A percentile compares a stretch with the other conserved stretches of the same genome.
phyloP scores from a whole-genome alignment of 352 stramenopile genomes.

The Pythium aquatile region DNA sequence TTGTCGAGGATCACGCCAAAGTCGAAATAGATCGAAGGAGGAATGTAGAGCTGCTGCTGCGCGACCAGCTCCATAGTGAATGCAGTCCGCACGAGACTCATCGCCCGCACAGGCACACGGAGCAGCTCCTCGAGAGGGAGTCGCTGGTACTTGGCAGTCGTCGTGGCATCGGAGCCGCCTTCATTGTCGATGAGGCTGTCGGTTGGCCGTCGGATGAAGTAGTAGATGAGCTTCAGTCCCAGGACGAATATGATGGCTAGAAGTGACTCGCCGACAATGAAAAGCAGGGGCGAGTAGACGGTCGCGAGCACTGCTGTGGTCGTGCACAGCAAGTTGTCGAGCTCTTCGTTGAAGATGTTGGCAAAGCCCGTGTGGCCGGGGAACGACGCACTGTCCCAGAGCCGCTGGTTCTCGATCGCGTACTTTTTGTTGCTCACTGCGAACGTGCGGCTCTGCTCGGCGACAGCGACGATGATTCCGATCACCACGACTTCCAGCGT shows the following conservation, averaged over 20 bases:
- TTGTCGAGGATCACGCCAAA: constrained; percentile 51
- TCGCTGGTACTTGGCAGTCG: constrained; percentile 30
- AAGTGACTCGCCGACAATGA: constrained; percentile 35
- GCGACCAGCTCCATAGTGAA: constrained; percentile 40
- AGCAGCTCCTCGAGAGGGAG: constrained; percentile 55
- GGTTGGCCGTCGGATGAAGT: constrained; percentile 1
- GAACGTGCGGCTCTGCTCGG: constrained; percentile 32
- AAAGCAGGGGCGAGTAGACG: constrained; percentile 36
- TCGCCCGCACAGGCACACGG: constrained; percentile 43
- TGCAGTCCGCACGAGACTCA: constrained; percentile 37
- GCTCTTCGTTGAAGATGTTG: constrained; percentile 54
- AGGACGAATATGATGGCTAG: constrained; percentile 25
- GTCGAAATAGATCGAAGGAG: constrained; percentile 54
- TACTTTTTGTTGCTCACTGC: constrained; percentile 32
- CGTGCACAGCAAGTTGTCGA: constrained; percentile 43
- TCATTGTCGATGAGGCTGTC: constrained; percentile 17
- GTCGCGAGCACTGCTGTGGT: constrained; percentile 22
- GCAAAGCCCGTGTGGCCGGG: constrained; percentile 28
- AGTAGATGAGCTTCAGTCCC: constrained; percentile 20
- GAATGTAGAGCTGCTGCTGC: constrained; percentile 41
- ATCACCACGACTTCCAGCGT: constrained; percentile 37
- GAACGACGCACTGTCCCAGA: constrained; percentile 38
- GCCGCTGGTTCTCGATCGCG: constrained; percentile 37
- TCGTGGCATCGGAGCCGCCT: not conserved
- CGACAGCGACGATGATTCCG: constrained; percentile 26